Evolutionary conservation across 306 rosid genomes (phyloP), one percentile per base, ranked within the genome.

Genomic region (Rosa multiflora): DNA sequence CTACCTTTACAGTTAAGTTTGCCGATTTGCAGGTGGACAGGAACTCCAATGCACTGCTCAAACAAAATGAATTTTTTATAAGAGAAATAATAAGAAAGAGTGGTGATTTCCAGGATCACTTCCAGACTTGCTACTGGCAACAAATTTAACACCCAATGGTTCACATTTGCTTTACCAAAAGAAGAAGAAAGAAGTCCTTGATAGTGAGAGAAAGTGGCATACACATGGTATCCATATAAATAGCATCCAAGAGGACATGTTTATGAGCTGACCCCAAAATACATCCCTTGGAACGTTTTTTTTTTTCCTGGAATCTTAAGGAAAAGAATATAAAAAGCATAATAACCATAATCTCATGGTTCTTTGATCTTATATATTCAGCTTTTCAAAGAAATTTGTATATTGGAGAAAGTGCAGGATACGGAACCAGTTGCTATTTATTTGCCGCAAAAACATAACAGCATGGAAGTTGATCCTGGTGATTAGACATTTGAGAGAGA

Each of bases 31-130:
- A 89, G 67, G 92, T 94, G 49, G 93, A 92, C 68, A 91, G 90
- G 76, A 94, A 82, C 89, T 94, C 97, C 77, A 94, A 83, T 43
- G 99, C 99, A 85, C 99, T 94, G 97, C 81, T 71, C 78, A 86
- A 59, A 86, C 83, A 88, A 85, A 78, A 83, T 18, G 64, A 73
- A 83, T 83, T 75, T 79, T 55, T 39, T 44, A 73, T 35, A 79
- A 42, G 10, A 3, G 21, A 42, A 12, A 11, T 53, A 39, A 37
- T 0, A 73, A 3, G 17, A 63, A 5, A 32, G 18, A 35, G 53
- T 42, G 23, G 26, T 58, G 69, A 58, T 58, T 56, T 58, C 10
- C 53, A 23, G 78, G 78, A 42, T 64, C 67, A 58, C 78, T 74
- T 58, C 78, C 69, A 43, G 21, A 58, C 56, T 56, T n/a, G 55